A percentile compares a stretch with the other conserved stretches of the same genome.
These are phyloP conservation scores for Backusella westeae DNA, from an alignment of 192 early-diverging fungal species.

Conservation along the genomic window DNA sequence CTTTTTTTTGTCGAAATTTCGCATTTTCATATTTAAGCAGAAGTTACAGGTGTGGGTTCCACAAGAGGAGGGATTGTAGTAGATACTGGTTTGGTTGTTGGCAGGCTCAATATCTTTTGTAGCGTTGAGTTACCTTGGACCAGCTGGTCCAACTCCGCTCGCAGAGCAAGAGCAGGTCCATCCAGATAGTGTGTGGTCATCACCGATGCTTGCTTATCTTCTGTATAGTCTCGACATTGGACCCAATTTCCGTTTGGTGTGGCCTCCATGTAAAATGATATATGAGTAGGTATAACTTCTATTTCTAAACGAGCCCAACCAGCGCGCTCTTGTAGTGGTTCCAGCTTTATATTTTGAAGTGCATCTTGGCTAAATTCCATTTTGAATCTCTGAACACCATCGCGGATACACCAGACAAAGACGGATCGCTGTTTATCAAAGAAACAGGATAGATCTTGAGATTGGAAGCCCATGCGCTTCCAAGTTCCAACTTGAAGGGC, in stretches of 20 bases:
- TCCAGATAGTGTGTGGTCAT: constrained; percentile 46
- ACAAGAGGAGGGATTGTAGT: background rate
- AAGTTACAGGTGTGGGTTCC: background rate
- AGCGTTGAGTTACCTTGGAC: background rate
- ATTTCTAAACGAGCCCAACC: constrained; percentile 33
- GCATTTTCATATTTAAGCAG: background rate
- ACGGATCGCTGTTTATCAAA: constrained; percentile 42
- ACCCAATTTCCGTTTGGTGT: constrained; percentile 39
- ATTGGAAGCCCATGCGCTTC: constrained; percentile 57
- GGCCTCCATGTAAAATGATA: constrained; percentile 46
- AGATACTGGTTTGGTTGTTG: background rate
- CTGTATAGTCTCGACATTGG: constrained; percentile 62
- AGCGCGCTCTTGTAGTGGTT: constrained; percentile 32
- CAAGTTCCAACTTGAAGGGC: constrained; percentile 62
- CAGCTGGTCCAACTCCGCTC: constrained; percentile 9
- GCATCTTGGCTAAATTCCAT: constrained; percentile 47
- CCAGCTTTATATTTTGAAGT: constrained; percentile 44
- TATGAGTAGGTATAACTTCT: constrained; percentile 32
- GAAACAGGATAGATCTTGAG: constrained; percentile 52
- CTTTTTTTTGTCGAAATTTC: background rate
- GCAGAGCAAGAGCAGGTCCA: constrained; percentile 31
- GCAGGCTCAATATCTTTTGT: background rate
- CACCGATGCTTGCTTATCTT: constrained; percentile 55
- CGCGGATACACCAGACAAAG: constrained; percentile 61
- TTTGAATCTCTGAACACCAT: constrained; percentile 45